A percentile compares a stretch with the other conserved stretches of the same genome.
Conservation (phyloP, 2,329 filamentous ascomycete species). For the Colletotrichum sp. region DNA sequence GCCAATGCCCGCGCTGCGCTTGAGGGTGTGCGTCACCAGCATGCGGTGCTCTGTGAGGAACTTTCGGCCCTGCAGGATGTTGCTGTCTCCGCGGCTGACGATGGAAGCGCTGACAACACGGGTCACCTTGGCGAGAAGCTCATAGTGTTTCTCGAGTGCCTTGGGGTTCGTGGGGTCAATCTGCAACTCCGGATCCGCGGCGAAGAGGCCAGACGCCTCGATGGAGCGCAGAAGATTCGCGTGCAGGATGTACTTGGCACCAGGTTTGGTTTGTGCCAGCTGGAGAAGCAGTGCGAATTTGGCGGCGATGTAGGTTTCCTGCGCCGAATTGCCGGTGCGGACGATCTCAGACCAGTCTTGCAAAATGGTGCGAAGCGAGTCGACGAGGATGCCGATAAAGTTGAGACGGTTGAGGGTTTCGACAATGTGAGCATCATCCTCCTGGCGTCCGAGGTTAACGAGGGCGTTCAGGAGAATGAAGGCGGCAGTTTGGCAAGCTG, state of each 20-base stretch:
- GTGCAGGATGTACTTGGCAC: conserved; percentile 86
- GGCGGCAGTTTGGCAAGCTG: conserved; percentile 82
- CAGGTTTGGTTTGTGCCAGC: conserved; percentile 82
- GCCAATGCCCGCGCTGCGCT: conserved; percentile 83
- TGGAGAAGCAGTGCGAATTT: conserved; percentile 83
- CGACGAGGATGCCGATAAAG: conserved; percentile 88
- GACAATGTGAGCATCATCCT: conserved; percentile 76
- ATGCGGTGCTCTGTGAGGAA: conserved; percentile 86
- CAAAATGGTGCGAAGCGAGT: conserved; percentile 81
- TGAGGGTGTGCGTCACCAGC: conserved; percentile 87
- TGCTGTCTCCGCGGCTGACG: conserved; percentile 81
- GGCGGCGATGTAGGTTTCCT: conserved; percentile 65
- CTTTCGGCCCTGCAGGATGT: conserved; percentile 76
- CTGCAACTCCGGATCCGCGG: conserved; percentile 90
- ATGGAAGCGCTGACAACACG: conserved; percentile 84
- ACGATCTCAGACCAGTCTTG: conserved; percentile 70
- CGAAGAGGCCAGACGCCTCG: conserved; percentile 83
- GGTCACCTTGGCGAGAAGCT: conserved; percentile 79
- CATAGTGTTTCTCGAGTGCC: conserved; percentile 82
- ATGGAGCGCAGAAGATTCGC: conserved; percentile 85
- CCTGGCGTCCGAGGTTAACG: conserved; percentile 73
- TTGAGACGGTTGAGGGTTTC: conserved; percentile 85
- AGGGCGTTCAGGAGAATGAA: conserved; percentile 83
- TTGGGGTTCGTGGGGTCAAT: conserved; percentile 73
- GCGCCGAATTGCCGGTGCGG: conserved; percentile 45